phyloP scores from a whole-genome alignment of 305 asterid species.

The Solanum hybrid region DNA sequence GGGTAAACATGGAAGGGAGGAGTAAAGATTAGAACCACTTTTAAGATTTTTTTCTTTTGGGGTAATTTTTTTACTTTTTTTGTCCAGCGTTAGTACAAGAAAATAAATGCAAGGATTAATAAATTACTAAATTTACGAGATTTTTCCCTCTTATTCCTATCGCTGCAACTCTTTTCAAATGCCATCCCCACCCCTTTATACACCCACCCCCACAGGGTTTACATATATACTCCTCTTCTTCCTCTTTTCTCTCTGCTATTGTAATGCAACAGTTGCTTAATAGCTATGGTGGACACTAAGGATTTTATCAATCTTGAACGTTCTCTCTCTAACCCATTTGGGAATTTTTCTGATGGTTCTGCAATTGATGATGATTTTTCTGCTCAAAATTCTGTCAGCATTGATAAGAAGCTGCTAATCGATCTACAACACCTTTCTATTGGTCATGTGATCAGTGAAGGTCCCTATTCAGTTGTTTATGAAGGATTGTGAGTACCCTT shows the following conservation, averaged over 20 bases:
- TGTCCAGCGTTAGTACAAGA: not conserved
- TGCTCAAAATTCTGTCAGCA: slow-evolving; percentile 1
- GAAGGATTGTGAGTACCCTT: slow-evolving; percentile 40
- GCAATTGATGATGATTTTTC: not conserved
- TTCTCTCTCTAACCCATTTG: slow-evolving; percentile 15
- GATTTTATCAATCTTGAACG: slow-evolving; percentile 16
- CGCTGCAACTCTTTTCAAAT: slow-evolving; percentile 23
- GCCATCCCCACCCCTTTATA: not conserved
- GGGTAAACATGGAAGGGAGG: not conserved
- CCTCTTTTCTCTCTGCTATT: slow-evolving; percentile 5
- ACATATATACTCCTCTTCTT: not conserved
- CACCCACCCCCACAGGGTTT: not conserved
- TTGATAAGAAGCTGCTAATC: slow-evolving; percentile 27
- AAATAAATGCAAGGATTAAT: slow-evolving; percentile 1
- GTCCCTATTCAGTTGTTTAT: slow-evolving; percentile 35
- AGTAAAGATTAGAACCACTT: not conserved
- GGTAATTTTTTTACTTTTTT: not conserved
- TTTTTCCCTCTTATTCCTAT: slow-evolving; percentile 29
- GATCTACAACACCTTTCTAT: slow-evolving; percentile 27
- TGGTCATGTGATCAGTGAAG: slow-evolving; percentile 44
- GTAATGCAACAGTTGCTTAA: slow-evolving; percentile 18
- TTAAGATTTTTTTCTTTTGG: not conserved
- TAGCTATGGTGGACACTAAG: slow-evolving; percentile 30
- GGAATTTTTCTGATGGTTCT: not conserved
- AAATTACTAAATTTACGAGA: slow-evolving; percentile 8